Evolutionary conservation across 768 basidiomycete genomes (phyloP), one percentile per base, ranked within the genome.

Genomic region (Lactarius akahatsu): DNA sequence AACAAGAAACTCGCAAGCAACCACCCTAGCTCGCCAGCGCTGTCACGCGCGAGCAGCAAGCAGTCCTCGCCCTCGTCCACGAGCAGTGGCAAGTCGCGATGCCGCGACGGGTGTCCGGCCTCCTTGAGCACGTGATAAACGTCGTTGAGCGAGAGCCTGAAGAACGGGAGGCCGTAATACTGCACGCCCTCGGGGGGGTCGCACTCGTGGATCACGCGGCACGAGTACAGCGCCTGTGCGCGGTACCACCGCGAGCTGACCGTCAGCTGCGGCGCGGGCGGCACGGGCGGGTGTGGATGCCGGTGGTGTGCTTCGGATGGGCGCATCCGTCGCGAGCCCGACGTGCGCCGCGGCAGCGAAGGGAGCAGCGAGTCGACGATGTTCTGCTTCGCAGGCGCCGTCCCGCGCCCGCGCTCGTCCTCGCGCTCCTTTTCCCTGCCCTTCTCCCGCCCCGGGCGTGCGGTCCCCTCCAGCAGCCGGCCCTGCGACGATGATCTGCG

Each of bases 21-120:
- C 92, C 92, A 93, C 0, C 91, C 91, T 20, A 92, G 81, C 11
- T 82, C 79, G 13, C 84, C 83, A 4, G 68, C 63, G 40, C 72
- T 74, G 74, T 88, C 84, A 52, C 90, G 78, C 68, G 88, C 90
- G 30, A 93, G 81, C 61, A 94, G 76, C 68, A 94, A 77, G 76
- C 91, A 92, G 71, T 93, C 92, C 54, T 84, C 84, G 13, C 82
- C 81, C 69, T 91, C 91, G 70, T 93, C 91, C 59, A 92, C 88
- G 71, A 88, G 86, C 63, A 94, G 73, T 3, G 92, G 92, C 50
- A 94, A 77, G 70, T 89, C 85, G 4, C 82, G 81, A 71, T 92
- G 90, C 26, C 83, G 81, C 62, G 86, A 86, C 16, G 92, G 92
- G 73, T 92, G 91, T 1, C 92, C 92, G 0, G 85, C 85, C 74